Base-by-base conservation (phyloP, 2,329 filamentous ascomycete genomes). In the Parastagonospora avenae region DNA sequence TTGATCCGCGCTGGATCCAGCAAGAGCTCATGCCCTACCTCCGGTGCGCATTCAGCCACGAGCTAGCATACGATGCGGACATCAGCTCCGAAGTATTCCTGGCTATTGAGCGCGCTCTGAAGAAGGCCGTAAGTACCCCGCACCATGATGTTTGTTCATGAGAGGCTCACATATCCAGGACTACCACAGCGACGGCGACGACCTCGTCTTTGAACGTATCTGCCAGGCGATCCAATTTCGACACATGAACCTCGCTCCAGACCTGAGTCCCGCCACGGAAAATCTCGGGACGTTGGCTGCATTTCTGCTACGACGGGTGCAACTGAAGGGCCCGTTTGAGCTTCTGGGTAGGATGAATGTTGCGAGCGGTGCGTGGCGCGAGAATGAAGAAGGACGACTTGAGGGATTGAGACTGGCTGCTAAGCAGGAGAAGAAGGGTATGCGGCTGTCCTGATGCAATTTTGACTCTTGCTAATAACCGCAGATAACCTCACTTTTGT, bases 121-220 rank as follows among this genome's bases (percentile, higher is more conserved):
- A 6, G n/a, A 53, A 55, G 15, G 35, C 44, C 6, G 52, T 55
- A 29, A 16, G 45, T 48, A 8, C 8, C 11, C 1, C 12, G n/a
- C 2, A 15, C 31, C 24, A 30, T 40, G 10, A 43, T n/a, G 6
- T 11, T 2, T 8, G 7, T 11, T 7, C 29, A 46, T 2, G 6
- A 8, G 19, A n/a, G 14, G 3, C 27, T 39, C 12, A 46, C 35
- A 40, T 35, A 8, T 15, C 4, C 38, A 60, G 49, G 39, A 42
- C n/a, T 28, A 28, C 2, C 42, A 48, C 4, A 51, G 24, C 5
- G 53, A 59, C 16, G 46, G 49, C 38, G 46, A 51, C 30, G 55
- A 59, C 19, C 33, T 57, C 8, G 4, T 40, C 1, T 56, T 60
- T n/a, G 55, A 60, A 40, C 50, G 53, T n/a, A 38, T 59, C n/a